Percentiles rank a stretch among this genome's conserved stretches.
Conservation (phyloP, 2,329 filamentous ascomycete species). For the Pseudogymnoascus pannorum region DNA sequence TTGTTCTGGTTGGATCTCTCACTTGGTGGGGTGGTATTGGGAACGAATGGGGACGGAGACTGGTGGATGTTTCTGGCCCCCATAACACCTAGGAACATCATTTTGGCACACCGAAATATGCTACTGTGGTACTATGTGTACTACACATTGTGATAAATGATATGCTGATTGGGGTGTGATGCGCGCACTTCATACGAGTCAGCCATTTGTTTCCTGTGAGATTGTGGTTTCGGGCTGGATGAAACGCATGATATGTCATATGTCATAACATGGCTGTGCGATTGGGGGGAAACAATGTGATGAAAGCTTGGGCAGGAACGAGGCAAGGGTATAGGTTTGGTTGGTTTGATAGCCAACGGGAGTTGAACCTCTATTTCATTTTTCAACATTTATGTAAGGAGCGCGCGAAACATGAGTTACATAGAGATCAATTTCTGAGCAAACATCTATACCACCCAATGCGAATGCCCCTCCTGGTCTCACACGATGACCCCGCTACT, state of each 20-base stretch:
- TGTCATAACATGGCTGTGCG: background rate
- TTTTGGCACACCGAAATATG: background rate
- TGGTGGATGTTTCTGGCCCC: background rate
- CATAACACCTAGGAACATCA: background rate
- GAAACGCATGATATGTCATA: constrained; percentile 2
- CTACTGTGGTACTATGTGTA: background rate
- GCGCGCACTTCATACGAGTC: background rate
- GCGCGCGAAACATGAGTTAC: background rate
- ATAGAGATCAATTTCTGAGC: background rate
- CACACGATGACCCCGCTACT: background rate
- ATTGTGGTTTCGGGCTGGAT: background rate
- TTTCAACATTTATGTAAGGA: background rate
- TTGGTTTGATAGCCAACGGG: background rate
- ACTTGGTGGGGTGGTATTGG: background rate
- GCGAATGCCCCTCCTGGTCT: background rate
- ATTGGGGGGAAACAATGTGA: background rate
- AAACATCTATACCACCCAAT: background rate
- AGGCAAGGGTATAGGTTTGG: background rate
- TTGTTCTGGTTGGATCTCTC: background rate
- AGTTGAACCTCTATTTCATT: background rate
- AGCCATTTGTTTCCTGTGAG: background rate
- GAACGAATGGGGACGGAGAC: background rate
- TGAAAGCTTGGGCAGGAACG: background rate
- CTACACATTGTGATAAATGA: constrained; percentile 1
- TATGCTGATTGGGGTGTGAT: background rate